These are phyloP conservation scores for Syzygium jambos DNA, from an alignment of 345 rosid genomes.

Conservation along the genomic window DNA sequence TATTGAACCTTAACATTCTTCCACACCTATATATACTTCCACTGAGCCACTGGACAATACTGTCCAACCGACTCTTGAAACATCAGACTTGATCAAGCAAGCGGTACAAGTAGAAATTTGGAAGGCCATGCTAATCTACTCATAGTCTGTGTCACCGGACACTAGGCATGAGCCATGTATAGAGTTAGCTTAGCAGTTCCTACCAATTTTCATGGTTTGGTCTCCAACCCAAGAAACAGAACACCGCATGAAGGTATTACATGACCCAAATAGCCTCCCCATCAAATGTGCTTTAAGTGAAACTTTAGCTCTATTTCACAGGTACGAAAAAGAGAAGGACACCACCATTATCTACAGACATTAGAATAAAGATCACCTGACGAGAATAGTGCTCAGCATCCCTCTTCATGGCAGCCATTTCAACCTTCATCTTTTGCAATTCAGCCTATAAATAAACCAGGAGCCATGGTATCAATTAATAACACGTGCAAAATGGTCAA, in stretches of 20 bases:
- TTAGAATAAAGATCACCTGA: slow-evolving; percentile 44
- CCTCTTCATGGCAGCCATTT: slow-evolving; percentile 97
- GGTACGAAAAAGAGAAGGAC: not conserved
- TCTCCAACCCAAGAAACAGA: not conserved
- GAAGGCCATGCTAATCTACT: not conserved
- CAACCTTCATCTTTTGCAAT: slow-evolving; percentile 90
- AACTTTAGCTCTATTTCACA: not conserved
- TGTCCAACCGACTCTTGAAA: not conserved
- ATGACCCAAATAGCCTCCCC: not conserved
- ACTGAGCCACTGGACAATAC: not conserved
- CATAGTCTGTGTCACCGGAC: not conserved
- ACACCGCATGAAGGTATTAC: not conserved
- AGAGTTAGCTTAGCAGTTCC: not conserved
- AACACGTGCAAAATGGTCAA: not conserved
- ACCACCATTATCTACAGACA: not conserved
- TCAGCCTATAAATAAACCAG: slow-evolving; percentile 59
- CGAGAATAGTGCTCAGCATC: slow-evolving; percentile 99
- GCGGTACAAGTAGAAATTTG: not conserved
- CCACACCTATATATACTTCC: not conserved
- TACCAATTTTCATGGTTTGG: not conserved
- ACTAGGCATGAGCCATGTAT: not conserved
- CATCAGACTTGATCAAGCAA: not conserved
- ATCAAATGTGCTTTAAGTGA: not conserved
- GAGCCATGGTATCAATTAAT: not conserved
- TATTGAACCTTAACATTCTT: not conserved